Base-by-base conservation (phyloP, 768 basidiomycete genomes). In the Epithele typhae region DNA sequence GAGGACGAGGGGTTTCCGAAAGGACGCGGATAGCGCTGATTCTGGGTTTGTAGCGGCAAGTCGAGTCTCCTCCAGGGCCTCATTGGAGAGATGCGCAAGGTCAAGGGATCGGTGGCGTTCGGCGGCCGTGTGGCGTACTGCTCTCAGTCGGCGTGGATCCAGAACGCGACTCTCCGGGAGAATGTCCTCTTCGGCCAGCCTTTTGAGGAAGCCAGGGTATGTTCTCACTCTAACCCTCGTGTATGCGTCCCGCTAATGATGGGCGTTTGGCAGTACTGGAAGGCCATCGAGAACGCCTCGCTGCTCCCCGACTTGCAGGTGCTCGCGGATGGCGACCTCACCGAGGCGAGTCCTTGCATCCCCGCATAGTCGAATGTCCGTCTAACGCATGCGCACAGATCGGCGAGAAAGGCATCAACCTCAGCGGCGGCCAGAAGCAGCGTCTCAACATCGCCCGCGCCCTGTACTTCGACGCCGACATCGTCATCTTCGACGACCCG, bases 121-220 rank as follows among this genome's bases (percentile, higher is more conserved):
- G 80, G 85, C 6, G 84, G 85, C 0, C 64, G 68, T 12, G 71
- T 87, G 9, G 82, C 77, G 5, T 89, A 87, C 58, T 84, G 82
- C 57, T 73, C 84, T 14, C 86, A 89, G 63, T 77, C 75, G 0
- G 82, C 84, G 0, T 89, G 85, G 85, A 87, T 89, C 39, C 82
- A 85, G 61, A 86, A 86, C 58, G 76, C 78, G 0, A 71, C 78
- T 4, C 55, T 83, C 76, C 67, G 81, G 49, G 80, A 84, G 36
- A 88, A 87, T 54, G 70, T 87, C 24, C 57, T 79, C 1, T 89
- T 87, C 55, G 84, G 85, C 3, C 77, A 73, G 55, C 68, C 74
- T 0, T 87, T 72, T 52, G 77, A 86, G 18, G 79, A 82, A 57
- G 76, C 75, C 7, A 67, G 43, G 40, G 61, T 62, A 36, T 2